A percentile compares a stretch with the other conserved stretches of the same genome.
phyloP scores from a whole-genome alignment of 108 stramenopile species.

The Pseudonitzschia delicatissima region DNA sequence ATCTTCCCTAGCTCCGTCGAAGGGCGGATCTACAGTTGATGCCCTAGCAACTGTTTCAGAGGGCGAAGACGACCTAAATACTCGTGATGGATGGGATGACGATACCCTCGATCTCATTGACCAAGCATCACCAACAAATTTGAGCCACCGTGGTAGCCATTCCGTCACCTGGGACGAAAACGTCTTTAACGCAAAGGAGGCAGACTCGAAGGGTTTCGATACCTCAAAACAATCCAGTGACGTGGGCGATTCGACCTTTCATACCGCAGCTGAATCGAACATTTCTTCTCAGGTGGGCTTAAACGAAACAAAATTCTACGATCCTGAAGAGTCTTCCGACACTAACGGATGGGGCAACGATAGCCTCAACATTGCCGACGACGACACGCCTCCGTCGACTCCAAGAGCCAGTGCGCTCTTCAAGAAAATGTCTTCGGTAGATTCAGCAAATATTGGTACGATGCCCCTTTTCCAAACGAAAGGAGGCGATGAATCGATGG shows the following conservation, averaged over 20 bases:
- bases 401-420: slow-evolving; percentile 14
- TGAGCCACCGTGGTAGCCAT: slow-evolving; percentile 15
- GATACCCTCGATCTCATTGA: slow-evolving; percentile 17
- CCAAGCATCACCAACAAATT: neutral
- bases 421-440: neutral
- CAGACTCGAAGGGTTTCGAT: neutral
- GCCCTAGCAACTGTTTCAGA: slow-evolving; percentile 45
- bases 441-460: neutral
- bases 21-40: slow-evolving; percentile 54
- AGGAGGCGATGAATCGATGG: slow-evolving; percentile 12
- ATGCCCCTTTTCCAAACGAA: slow-evolving; percentile 15
- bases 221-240: neutral
- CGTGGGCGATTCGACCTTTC: slow-evolving; percentile 2
- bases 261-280: slow-evolving; percentile 16
- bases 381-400: slow-evolving; percentile 32
- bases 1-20: slow-evolving; percentile 33
- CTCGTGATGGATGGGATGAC: slow-evolving; percentile 37
- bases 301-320: slow-evolving; percentile 33
- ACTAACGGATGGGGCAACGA: neutral
- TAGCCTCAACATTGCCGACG: slow-evolving; percentile 7
- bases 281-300: slow-evolving; percentile 10
- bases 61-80: slow-evolving; percentile 38
- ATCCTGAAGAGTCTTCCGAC: slow-evolving; percentile 13
- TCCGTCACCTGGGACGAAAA: slow-evolving; percentile 31
- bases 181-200: neutral